Percentiles rank a stretch among this genome's conserved stretches.
phyloP scores from a whole-genome alignment of 2,329 filamentous ascomycete species.

The Arthrinium phaeospermum region DNA sequence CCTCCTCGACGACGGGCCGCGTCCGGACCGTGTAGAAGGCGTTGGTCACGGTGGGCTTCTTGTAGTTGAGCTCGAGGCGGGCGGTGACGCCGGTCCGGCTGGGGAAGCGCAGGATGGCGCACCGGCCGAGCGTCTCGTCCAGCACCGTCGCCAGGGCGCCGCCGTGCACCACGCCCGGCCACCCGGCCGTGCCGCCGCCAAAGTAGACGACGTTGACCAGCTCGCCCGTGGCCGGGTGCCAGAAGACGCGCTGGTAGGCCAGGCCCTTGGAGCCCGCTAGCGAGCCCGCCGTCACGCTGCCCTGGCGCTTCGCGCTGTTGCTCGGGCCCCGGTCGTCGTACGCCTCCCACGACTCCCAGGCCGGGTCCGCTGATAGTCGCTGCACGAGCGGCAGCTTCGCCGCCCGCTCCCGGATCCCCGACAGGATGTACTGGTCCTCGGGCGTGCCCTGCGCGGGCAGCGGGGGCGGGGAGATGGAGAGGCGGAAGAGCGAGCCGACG shows the following conservation, averaged over 20 bases:
- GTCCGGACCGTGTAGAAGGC: constrained; percentile 68
- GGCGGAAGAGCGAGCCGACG: constrained; percentile 44
- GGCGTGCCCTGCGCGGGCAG: constrained; percentile 45
- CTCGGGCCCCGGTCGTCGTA: constrained; percentile 34
- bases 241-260: constrained; percentile 67
- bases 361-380: constrained; percentile 49
- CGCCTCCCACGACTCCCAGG: constrained; percentile 48
- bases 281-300: constrained; percentile 47
- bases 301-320: constrained; percentile 23
- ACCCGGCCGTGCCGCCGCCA: constrained; percentile 68
- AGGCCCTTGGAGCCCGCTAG: constrained; percentile 49
- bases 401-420: constrained; percentile 48
- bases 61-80: constrained; percentile 65
- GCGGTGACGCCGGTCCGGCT: constrained; percentile 60
- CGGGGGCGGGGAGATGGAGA: constrained; percentile 50
- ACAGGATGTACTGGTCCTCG: constrained; percentile 48
- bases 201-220: constrained; percentile 70
- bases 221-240: constrained; percentile 62
- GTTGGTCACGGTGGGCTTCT: constrained; percentile 62
- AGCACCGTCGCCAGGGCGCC: constrained; percentile 71
- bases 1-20: constrained; percentile 44
- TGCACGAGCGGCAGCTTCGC: constrained; percentile 54
- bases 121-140: constrained; percentile 72
- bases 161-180: constrained; percentile 75
- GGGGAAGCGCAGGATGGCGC: constrained; percentile 56